Percentiles rank a stretch among this genome's conserved stretches.
phyloP scores from a whole-genome alignment of 495 filamentous ascomycete genomes.

The Neurospora sp. region DNA sequence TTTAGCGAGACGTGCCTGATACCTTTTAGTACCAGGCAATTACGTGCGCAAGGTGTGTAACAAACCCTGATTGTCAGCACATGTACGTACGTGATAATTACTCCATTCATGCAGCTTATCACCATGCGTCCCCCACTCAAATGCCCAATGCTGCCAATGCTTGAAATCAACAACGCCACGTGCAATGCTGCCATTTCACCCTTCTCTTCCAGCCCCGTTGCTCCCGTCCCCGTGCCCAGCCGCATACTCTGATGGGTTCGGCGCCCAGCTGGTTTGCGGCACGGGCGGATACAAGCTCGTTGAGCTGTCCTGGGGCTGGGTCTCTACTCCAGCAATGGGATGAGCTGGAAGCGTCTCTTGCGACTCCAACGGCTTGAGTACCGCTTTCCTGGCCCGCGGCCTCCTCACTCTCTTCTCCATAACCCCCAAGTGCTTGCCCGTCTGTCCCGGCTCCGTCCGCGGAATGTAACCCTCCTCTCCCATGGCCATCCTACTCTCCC shows the following conservation, averaged over 20 bases:
- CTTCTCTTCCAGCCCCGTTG: background rate
- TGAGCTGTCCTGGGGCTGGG: background rate
- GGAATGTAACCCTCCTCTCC: slow-evolving; percentile 9
- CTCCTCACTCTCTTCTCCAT: background rate
- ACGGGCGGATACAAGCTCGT: background rate
- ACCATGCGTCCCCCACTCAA: background rate
- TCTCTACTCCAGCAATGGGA: background rate
- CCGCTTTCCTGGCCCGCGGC: background rate
- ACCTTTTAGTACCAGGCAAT: background rate
- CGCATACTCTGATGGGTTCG: background rate
- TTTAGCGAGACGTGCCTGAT: background rate
- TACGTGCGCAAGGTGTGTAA: background rate
- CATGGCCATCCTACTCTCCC: background rate
- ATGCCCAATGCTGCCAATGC: background rate
- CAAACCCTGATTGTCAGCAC: background rate
- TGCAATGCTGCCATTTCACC: background rate
- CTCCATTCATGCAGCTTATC: background rate
- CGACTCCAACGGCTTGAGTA: background rate
- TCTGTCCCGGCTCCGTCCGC: slow-evolving; percentile 8
- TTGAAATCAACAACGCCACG: background rate
- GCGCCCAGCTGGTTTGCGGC: background rate
- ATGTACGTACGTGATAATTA: background rate
- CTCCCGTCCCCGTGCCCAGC: background rate
- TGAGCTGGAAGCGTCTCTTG: background rate
- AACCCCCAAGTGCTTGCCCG: slow-evolving; percentile 6